Percentiles rank a stretch among this genome's conserved stretches.
Conservation (phyloP, 1,284 basidiomycete genomes). For the Termitomyces sp. region DNA sequence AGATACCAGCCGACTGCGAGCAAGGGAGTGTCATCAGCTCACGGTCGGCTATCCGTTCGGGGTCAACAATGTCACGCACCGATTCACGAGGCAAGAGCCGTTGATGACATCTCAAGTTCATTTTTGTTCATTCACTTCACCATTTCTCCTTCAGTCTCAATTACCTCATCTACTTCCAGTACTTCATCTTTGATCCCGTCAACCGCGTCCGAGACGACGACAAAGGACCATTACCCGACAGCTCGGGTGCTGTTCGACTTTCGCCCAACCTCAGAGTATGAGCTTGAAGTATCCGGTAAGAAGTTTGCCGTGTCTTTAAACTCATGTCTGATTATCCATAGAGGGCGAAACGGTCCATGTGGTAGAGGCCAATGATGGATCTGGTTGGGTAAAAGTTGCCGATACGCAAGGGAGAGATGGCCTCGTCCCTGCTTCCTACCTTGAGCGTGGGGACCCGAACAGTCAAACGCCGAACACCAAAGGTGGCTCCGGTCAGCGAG, state of each 20-base stretch:
- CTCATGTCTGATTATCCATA: constrained; percentile 23
- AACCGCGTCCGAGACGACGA: constrained; percentile 29
- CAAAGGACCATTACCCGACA: constrained; percentile 35
- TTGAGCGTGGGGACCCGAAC: constrained; percentile 36
- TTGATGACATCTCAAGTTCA: background rate
- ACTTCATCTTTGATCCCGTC: constrained; percentile 51
- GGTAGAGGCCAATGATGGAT: constrained; percentile 73
- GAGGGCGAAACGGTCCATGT: constrained; percentile 59
- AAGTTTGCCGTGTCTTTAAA: background rate
- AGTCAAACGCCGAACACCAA: constrained; percentile 16
- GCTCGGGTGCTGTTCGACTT: constrained; percentile 70
- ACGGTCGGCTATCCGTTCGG: constrained; percentile 20
- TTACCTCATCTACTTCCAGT: constrained; percentile 26
- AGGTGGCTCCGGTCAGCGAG: constrained; percentile 39
- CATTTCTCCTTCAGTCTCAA: background rate
- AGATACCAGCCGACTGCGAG: constrained; percentile 71
- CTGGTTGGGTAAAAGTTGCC: constrained; percentile 79
- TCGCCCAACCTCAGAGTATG: constrained; percentile 67
- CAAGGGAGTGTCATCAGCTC: constrained; percentile 22
- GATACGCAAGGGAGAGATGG: constrained; percentile 55
- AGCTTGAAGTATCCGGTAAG: constrained; percentile 59
- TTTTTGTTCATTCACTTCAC: constrained; percentile 10
- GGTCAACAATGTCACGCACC: constrained; percentile 22
- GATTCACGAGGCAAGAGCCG: constrained; percentile 20
- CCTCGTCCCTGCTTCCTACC: constrained; percentile 75